phyloP scores from a whole-genome alignment of 2,329 filamentous ascomycete species.

The Botryotinia globosa region DNA sequence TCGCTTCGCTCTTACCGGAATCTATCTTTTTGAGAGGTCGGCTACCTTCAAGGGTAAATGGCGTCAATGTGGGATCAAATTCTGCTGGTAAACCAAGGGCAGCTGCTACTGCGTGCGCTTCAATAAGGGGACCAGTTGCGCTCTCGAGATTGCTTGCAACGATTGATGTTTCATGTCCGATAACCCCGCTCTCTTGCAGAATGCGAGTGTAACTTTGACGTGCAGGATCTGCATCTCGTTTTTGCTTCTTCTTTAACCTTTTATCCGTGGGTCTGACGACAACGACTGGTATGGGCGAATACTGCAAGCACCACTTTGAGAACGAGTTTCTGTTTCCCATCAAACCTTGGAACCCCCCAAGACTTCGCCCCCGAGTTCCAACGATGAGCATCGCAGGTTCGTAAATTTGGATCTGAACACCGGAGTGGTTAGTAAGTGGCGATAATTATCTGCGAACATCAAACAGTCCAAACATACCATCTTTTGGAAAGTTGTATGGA shows the following conservation, averaged over 20 bases:
- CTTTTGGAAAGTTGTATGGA: slow-evolving; percentile 69
- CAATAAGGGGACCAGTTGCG: slow-evolving; percentile 50
- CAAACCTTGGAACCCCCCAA: slow-evolving; percentile 68
- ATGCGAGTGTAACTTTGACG: slow-evolving; percentile 64
- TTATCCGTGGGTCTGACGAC: slow-evolving; percentile 69
- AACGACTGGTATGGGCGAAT: slow-evolving; percentile 71
- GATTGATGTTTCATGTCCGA: slow-evolving; percentile 36
- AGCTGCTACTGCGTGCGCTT: slow-evolving; percentile 62
- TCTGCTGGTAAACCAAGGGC: slow-evolving; percentile 60
- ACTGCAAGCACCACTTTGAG: slow-evolving; percentile 72
- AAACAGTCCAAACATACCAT: slow-evolving; percentile 53
- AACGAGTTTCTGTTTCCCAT: slow-evolving; percentile 61
- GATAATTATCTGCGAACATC: not conserved
- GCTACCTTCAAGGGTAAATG: slow-evolving; percentile 42
- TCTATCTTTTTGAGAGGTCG: slow-evolving; percentile 29
- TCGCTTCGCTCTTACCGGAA: slow-evolving; percentile 33
- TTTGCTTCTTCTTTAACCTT: slow-evolving; percentile 68
- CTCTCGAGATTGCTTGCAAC: slow-evolving; percentile 31
- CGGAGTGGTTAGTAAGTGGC: slow-evolving; percentile 21
- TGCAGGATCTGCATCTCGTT: slow-evolving; percentile 61
- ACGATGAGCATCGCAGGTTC: slow-evolving; percentile 71
- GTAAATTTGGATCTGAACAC: slow-evolving; percentile 64
- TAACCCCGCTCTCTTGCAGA: slow-evolving; percentile 53
- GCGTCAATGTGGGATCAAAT: slow-evolving; percentile 64
- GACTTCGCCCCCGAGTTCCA: slow-evolving; percentile 64